A percentile compares a stretch with the other conserved stretches of the same genome.
phyloP scores from a whole-genome alignment of 805 yeast genomes.

The Saccharomycopsis sp. region DNA sequence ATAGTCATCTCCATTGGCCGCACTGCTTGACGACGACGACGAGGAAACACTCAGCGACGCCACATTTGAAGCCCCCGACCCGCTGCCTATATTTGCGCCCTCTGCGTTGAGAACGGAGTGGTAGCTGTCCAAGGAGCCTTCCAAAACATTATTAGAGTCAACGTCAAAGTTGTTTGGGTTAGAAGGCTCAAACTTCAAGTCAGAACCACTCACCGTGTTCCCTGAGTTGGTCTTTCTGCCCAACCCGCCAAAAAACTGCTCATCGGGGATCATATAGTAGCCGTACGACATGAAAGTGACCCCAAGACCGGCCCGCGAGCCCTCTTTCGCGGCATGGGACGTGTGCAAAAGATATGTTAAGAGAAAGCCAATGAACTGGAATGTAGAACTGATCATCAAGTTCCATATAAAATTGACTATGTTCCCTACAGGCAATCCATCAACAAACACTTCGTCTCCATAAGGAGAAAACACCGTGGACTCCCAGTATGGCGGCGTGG shows the following conservation, averaged over 20 bases:
- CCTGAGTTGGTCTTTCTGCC: conserved; percentile 21
- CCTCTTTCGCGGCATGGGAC: conserved; percentile 95
- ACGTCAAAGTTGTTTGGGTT: conserved; percentile 54
- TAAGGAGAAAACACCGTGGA: conserved; percentile 73
- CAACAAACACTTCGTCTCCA: conserved; percentile 86
- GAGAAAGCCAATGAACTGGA: conserved; percentile 89
- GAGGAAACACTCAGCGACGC: not conserved
- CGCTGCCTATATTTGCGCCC: conserved; percentile 5
- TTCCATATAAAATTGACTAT: conserved; percentile 89
- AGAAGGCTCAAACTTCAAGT: conserved; percentile 40
- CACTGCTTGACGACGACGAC: conserved; percentile 11
- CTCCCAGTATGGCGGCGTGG: conserved; percentile 97
- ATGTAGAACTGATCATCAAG: conserved; percentile 77
- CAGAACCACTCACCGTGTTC: conserved; percentile 24
- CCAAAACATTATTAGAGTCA: conserved; percentile 25
- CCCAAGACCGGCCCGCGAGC: conserved; percentile 89
- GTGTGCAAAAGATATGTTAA: conserved; percentile 88
- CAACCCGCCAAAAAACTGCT: conserved; percentile 24
- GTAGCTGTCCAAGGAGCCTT: conserved; percentile 26
- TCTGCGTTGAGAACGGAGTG: conserved; percentile 15
- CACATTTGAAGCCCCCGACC: conserved; percentile 21
- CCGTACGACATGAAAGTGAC: conserved; percentile 73
- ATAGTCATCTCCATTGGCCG: conserved; percentile 14
- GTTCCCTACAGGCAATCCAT: conserved; percentile 93
- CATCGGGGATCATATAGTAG: conserved; percentile 45